Evolutionary conservation across 2,329 filamentous ascomycete genomes (phyloP).

Genomic region (Ceratocystiopsis minuta): DNA sequence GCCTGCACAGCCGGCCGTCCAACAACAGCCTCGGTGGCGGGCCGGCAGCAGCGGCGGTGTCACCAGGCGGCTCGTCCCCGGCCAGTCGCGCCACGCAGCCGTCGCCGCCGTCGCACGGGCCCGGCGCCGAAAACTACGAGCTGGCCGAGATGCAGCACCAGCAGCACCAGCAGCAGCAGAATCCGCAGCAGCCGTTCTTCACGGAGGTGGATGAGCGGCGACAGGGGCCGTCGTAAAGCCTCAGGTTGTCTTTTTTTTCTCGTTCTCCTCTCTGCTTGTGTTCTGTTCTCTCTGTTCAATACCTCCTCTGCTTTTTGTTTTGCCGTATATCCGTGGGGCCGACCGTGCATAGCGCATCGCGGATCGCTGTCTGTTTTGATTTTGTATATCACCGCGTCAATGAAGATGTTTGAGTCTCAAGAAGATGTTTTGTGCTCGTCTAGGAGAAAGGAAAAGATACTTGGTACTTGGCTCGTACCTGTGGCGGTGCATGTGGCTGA

Average conservation of each 20-base stretch:
- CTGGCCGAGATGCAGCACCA: conserved; percentile 25
- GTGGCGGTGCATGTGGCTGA: too few species aligned
- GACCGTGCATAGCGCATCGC: conserved; percentile 8
- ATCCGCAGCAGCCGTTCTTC: conserved; percentile 3
- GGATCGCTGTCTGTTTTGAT: background rate
- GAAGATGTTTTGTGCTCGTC: background rate
- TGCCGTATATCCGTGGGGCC: background rate
- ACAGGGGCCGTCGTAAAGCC: conserved; percentile 5
- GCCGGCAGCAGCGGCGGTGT: background rate
- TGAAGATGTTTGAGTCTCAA: too few species aligned
- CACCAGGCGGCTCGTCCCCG: background rate
- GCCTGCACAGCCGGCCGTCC: conserved; percentile 15
- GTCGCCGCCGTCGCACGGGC: conserved; percentile 16
- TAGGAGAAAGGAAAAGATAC: too few species aligned
- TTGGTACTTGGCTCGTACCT: too few species aligned
- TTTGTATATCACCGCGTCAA: background rate
- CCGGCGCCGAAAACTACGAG: conserved; percentile 27
- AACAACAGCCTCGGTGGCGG: conserved; percentile 12
- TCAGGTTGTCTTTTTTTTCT: background rate
- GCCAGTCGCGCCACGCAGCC: background rate
- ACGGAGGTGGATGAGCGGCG: conserved; percentile 1
- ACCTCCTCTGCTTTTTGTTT: conserved; percentile 1
- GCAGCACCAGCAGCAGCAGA: background rate
- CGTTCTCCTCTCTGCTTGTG: background rate
- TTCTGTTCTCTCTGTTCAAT: background rate